Evolutionary conservation across 2,329 filamentous ascomycete genomes (phyloP).

Genomic region (Fusarium sp.): DNA sequence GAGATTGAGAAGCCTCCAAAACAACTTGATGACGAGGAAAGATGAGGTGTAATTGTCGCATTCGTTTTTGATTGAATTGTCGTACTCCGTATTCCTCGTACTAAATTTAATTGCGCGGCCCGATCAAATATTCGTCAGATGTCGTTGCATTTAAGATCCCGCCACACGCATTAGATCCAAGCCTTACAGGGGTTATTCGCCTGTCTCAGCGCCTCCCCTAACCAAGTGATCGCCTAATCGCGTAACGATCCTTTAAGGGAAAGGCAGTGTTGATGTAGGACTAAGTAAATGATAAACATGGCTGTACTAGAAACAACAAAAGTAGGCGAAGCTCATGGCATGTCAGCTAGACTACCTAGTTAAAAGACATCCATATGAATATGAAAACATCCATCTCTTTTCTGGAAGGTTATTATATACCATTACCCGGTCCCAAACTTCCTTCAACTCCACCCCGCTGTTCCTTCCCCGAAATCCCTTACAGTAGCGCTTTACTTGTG

Average conservation of each 20-base stretch:
- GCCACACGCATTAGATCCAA: constrained; percentile 6
- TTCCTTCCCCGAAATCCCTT: constrained; percentile 2
- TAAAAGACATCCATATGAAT: background rate
- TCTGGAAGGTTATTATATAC: background rate
- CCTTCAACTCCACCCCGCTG: constrained; percentile 4
- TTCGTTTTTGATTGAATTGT: constrained; percentile 9
- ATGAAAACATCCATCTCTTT: background rate
- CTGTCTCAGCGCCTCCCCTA: background rate
- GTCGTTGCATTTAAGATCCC: constrained; percentile 14
- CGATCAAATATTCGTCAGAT: background rate
- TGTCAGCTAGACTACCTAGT: background rate
- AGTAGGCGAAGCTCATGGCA: background rate
- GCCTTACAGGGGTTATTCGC: background rate
- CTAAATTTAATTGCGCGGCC: constrained; percentile 16
- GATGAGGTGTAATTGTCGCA: constrained; percentile 8
- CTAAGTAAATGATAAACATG: background rate
- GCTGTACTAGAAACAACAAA: background rate
- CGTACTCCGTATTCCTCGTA: constrained; percentile 22
- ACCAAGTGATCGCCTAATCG: background rate
- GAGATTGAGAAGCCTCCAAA: background rate
- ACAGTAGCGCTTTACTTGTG: background rate
- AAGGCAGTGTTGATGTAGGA: background rate
- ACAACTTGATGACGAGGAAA: background rate
- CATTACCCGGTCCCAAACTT: background rate
- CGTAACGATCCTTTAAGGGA: background rate